Conservation (phyloP, 2,329 filamentous ascomycete genomes). For the Orbilia ellipsospora region DNA sequence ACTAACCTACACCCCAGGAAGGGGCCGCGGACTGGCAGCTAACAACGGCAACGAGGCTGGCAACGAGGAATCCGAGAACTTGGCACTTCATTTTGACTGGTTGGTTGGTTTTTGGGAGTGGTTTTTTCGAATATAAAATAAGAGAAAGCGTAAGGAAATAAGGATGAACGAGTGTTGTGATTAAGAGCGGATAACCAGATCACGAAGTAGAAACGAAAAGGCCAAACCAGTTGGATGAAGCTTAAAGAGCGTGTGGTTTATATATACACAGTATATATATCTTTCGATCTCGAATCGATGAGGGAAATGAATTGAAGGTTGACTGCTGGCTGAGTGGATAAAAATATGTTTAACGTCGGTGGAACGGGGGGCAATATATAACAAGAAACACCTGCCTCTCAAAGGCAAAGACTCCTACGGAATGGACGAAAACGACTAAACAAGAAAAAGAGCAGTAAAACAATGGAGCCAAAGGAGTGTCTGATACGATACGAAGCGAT, state of each 20-base stretch:
- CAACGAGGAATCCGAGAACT: conserved; percentile 31
- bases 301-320: conserved; percentile 18
- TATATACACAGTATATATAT: conserved; percentile 21
- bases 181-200: conserved; percentile 25
- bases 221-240: conserved; percentile 40
- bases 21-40: conserved; percentile 44
- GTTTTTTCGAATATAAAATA: not conserved
- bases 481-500: conserved; percentile 18
- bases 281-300: not conserved
- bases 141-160: conserved; percentile 1
- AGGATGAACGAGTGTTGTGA: not conserved
- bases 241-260: conserved; percentile 20
- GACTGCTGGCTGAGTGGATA: conserved; percentile 1
- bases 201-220: conserved; percentile 27
- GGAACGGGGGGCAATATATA: conserved; percentile 19
- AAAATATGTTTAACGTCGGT: too few relatives aligned
- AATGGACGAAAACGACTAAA: not conserved
- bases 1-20: conserved; percentile 47
- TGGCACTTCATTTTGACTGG: conserved; percentile 45
- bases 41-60: conserved; percentile 15
- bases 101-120: conserved; percentile 1
- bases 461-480: conserved; percentile 29
- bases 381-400: conserved; percentile 22
- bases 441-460: conserved; percentile 27
- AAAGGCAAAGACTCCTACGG: conserved; percentile 11